Evolutionary conservation across 169 alveolate genomes (phyloP), one percentile per base, ranked within the genome.

Genomic region (Plasmodium inui): DNA sequence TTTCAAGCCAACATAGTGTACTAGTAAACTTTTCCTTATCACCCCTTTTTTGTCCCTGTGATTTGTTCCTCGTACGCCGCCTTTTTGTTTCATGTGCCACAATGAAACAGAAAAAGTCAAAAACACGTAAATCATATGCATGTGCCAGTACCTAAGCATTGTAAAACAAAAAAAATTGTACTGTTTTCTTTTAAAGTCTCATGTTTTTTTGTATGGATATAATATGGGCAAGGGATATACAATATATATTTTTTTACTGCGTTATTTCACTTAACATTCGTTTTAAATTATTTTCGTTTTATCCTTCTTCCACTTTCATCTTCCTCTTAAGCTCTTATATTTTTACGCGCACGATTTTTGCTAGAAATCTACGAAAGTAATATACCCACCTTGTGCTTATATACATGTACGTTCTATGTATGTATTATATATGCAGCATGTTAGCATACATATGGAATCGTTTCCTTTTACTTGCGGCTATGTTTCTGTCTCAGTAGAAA

Each of bases 401-500:
- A 67, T 67, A 67, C 12, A 4, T 26, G 37, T 67, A 67, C n/a
- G 76, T 67, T 37, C 76, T 28, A 50, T 50, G 61, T 50, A 50
- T 50, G 17, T 50, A 50, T 50, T 46, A 50, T 50, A 50, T 50
- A 50, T 50, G 61, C 61, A 50, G 61, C 22, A 50, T 50, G n/a
- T 67, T 67, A 10, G 37, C 28, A 22, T 28, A 26, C n/a, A 67
- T 28, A 67, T 67, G 76, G 76, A 67, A 67, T 67, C 76, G 76
- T 22, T 67, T 67, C 37, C 37, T 28, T 67, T 67, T 67, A 67
- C 76, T 19, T 67, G 14, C 41, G 2, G 76, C 76, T 70, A 22
- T 30, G 32, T 37, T 41, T 71, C 71, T 83, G 92, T 83, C 92
- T 83, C 92, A 83, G 73, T 82, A 82, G 53, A 55, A 50, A 50